phyloP scores from a whole-genome alignment of 2,329 filamentous ascomycete species.

The Cryphonectria carpinicola region DNA sequence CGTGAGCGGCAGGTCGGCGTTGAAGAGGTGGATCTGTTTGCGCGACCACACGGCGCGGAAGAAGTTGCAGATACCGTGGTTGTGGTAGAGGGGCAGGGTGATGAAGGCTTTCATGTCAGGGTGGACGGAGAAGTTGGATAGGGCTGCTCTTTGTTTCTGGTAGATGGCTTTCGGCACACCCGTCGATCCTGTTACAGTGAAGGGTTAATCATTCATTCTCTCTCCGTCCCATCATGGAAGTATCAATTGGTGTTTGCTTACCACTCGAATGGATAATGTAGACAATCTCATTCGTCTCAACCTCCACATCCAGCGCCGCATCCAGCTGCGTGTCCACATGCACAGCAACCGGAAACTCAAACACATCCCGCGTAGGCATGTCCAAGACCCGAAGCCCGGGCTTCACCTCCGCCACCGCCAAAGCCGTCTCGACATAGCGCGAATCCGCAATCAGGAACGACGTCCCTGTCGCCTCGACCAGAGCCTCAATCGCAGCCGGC shows the following conservation, averaged over 20 bases:
- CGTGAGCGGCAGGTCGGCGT: conserved; percentile 59
- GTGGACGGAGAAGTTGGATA: conserved; percentile 50
- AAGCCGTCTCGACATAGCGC: conserved; percentile 33
- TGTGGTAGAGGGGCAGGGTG: conserved; percentile 63
- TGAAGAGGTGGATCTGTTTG: conserved; percentile 57
- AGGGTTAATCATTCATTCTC: conserved; percentile 34
- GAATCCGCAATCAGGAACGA: conserved; percentile 35
- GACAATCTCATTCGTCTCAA: conserved; percentile 33
- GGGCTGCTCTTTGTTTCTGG: conserved; percentile 55
- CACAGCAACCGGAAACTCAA: conserved; percentile 39
- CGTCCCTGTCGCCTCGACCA: conserved; percentile 35
- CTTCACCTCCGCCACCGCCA: conserved; percentile 29
- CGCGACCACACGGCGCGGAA: conserved; percentile 56
- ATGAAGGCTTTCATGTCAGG: conserved; percentile 53
- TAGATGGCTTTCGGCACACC: conserved; percentile 67
- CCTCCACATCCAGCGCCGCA: conserved; percentile 36
- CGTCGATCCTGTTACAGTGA: conserved; percentile 52
- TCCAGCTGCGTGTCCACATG: conserved; percentile 38
- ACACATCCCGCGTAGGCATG: conserved; percentile 35
- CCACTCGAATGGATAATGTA: conserved; percentile 43
- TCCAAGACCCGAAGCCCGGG: conserved; percentile 33
- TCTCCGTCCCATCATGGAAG: too few species aligned
- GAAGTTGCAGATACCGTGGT: conserved; percentile 59
- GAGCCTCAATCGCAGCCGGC: conserved; percentile 37
- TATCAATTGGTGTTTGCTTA: conserved; percentile 22